Percentiles rank a stretch among this genome's conserved stretches.
These are phyloP conservation scores for Warburgia ugandensis DNA, from an alignment of 164 flowering plant genomes.

Conservation along the genomic window DNA sequence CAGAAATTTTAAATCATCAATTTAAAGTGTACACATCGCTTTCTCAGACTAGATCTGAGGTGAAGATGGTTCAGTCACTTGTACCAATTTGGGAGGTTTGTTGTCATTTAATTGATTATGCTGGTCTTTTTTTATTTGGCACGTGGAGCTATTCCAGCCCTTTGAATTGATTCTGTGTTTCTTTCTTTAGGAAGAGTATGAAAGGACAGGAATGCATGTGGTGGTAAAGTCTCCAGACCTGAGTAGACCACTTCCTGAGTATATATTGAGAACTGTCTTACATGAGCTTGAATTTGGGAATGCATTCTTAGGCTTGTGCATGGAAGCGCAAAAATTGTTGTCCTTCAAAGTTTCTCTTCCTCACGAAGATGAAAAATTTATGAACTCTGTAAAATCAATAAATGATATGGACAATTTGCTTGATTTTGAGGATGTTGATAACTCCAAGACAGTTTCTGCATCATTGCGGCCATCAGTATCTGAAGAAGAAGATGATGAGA, in stretches of 20 bases:
- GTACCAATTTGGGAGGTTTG: conserved; percentile 98
- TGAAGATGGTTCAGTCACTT: conserved; percentile 94
- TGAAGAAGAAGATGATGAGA: conserved; percentile 15
- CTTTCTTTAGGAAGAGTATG: conserved; percentile 70
- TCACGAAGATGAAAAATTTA: conserved; percentile 19
- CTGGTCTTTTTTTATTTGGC: too few relatives aligned
- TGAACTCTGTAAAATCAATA: conserved; percentile 23
- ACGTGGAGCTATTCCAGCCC: conserved; percentile 2
- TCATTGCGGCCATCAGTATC: conserved; percentile 10
- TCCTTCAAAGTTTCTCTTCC: conserved; percentile 15
- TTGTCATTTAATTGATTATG: conserved; percentile 10
- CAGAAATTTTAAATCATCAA: conserved; percentile 89
- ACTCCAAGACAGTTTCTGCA: conserved; percentile 9
- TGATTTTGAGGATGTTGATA: conserved; percentile 13
- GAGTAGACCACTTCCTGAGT: conserved; percentile 58
- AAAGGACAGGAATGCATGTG: conserved; percentile 59
- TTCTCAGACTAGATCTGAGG: conserved; percentile 72
- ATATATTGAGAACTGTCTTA: conserved; percentile 48
- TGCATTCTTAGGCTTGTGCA: conserved; percentile 31
- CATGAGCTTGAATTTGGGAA: conserved; percentile 38
- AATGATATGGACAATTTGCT: conserved; percentile 20
- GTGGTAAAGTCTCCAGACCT: conserved; percentile 34
- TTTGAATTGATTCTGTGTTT: conserved; percentile 8
- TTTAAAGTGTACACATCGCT: conserved; percentile 52
- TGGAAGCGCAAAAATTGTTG: conserved; percentile 18